A percentile compares a stretch with the other conserved stretches of the same genome.
phyloP scores from a whole-genome alignment of 2,329 filamentous ascomycete genomes.

The Pseudophaeomoniella oleicola region DNA sequence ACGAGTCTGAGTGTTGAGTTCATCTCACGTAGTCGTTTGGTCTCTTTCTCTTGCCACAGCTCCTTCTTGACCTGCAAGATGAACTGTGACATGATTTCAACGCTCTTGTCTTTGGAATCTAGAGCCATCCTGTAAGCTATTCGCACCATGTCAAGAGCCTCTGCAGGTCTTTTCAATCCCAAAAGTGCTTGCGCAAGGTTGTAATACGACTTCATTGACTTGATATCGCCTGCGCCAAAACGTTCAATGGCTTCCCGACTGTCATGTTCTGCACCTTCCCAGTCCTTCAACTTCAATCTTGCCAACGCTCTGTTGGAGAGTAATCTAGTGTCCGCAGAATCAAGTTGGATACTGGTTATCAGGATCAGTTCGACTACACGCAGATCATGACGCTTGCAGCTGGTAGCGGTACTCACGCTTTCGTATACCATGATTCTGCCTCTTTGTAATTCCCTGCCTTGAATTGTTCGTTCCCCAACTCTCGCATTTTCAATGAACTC shows the following conservation, averaged over 20 bases:
- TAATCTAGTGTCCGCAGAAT: constrained; percentile 61
- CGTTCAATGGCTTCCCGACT: constrained; percentile 62
- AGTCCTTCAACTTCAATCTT: constrained; percentile 58
- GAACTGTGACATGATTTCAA: constrained; percentile 55
- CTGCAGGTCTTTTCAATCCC: constrained; percentile 54
- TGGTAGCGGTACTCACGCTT: constrained; percentile 31
- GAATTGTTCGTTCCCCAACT: constrained; percentile 30
- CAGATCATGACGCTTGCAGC: too few species aligned
- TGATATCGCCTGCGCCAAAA: constrained; percentile 26
- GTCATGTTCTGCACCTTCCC: constrained; percentile 62
- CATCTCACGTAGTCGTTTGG: constrained; percentile 27
- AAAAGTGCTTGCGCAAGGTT: constrained; percentile 74
- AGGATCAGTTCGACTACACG: too few species aligned
- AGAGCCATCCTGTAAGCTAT: constrained; percentile 60
- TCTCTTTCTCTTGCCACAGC: constrained; percentile 66
- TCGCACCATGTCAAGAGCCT: constrained; percentile 55
- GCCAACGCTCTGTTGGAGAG: constrained; percentile 86
- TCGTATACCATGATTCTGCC: constrained; percentile 30
- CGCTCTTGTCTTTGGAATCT: constrained; percentile 47
- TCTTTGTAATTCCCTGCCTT: constrained; percentile 28
- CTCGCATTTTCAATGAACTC: constrained; percentile 16
- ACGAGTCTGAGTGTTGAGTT: constrained; percentile 24
- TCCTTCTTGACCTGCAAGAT: constrained; percentile 74
- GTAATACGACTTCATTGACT: constrained; percentile 69
- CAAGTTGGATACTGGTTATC: constrained; percentile 65